phyloP scores from a whole-genome alignment of 768 basidiomycete species.

The Leucogyrophana mollusca region DNA sequence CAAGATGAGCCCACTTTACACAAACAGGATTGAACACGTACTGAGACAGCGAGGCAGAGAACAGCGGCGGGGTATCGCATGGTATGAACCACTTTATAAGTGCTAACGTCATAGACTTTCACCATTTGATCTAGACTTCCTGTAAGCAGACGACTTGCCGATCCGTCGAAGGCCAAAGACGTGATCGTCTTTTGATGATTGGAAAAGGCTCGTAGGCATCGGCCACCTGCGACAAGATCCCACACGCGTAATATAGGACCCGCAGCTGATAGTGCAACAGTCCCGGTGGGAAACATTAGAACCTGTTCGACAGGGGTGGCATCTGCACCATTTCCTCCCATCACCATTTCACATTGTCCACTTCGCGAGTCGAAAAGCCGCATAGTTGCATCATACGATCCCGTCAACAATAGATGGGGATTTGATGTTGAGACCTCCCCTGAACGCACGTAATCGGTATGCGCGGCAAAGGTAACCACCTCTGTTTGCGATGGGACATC shows the following conservation, averaged over 20 bases:
- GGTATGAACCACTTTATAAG: constrained; percentile 94
- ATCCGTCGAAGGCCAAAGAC: constrained; percentile 76
- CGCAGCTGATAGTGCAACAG: constrained; percentile 79
- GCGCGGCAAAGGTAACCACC: constrained; percentile 75
- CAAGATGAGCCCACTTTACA: constrained; percentile 9
- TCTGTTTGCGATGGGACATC: constrained; percentile 89
- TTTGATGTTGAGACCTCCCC: constrained; percentile 84
- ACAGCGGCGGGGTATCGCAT: constrained; percentile 97
- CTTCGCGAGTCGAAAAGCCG: constrained; percentile 85
- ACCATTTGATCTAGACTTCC: constrained; percentile 97
- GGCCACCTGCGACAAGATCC: constrained; percentile 91
- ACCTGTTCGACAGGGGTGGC: constrained; percentile 84
- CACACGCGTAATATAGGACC: constrained; percentile 93
- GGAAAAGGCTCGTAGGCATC: constrained; percentile 86
- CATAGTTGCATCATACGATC: constrained; percentile 92
- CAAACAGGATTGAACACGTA: constrained; percentile 37
- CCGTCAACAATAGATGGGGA: constrained; percentile 84
- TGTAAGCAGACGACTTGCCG: constrained; percentile 76
- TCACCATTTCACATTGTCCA: constrained; percentile 80
- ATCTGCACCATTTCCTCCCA: constrained; percentile 44
- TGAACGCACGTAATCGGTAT: constrained; percentile 95
- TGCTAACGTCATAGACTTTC: constrained; percentile 94
- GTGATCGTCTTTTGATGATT: constrained; percentile 99
- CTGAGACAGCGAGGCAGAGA: constrained; percentile 87
- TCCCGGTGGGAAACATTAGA: constrained; percentile 88